A percentile compares a stretch with the other conserved stretches of the same genome.
Conservation (phyloP, 139 green algal genomes). For the Diplosphaera chodatii region DNA sequence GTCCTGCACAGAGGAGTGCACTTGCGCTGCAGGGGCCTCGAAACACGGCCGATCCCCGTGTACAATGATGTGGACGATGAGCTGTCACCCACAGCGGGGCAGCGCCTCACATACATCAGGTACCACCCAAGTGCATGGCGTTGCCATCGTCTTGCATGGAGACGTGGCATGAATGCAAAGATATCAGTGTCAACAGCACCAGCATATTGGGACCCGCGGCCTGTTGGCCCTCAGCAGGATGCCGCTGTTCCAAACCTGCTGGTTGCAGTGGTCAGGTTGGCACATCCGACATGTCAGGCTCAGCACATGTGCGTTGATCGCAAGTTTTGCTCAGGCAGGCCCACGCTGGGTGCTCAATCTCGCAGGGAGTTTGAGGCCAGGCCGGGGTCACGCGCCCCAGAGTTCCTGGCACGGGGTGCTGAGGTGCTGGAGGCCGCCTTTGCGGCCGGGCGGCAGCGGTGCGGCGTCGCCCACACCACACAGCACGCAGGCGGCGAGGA, state of each 20-base stretch:
- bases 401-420: background rate
- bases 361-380: background rate
- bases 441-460: background rate
- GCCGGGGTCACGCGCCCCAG: background rate
- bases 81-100: background rate
- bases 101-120: slow-evolving; percentile 28
- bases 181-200: too few relatives aligned
- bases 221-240: too few relatives aligned
- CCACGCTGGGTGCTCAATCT: background rate
- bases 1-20: background rate
- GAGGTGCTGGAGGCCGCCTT: background rate
- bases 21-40: slow-evolving; percentile 15
- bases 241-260: too few relatives aligned
- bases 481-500: background rate
- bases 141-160: background rate
- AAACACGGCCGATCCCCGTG: slow-evolving; percentile 34
- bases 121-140: background rate
- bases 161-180: too few relatives aligned
- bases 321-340: too few relatives aligned
- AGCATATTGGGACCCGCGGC: too few relatives aligned
- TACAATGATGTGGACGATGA: slow-evolving; percentile 42
- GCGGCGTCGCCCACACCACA: slow-evolving; percentile 2
- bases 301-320: too few relatives aligned
- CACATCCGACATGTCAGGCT: too few relatives aligned
- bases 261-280: too few relatives aligned